These are phyloP conservation scores for Lepidopterella palustris DNA, from an alignment of 495 filamentous ascomycete species.

Conservation along the genomic window DNA sequence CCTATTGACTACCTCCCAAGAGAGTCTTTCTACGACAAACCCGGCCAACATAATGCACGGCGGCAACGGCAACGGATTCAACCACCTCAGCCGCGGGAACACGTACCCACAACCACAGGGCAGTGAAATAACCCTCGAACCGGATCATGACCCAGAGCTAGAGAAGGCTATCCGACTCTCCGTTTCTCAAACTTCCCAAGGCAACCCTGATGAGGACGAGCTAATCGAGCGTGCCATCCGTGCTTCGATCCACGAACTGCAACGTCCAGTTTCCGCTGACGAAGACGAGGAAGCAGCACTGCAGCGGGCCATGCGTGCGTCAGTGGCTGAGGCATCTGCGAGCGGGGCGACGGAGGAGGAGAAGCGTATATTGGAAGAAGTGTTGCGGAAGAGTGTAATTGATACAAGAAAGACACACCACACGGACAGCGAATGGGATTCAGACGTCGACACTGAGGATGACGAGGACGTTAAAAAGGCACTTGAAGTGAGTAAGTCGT, in stretches of 20 bases:
- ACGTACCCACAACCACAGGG: slow-evolving; percentile 7
- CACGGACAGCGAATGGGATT: slow-evolving; percentile 30
- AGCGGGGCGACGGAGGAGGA: slow-evolving; percentile 40
- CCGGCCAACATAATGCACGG: background rate
- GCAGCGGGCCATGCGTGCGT: slow-evolving; percentile 32
- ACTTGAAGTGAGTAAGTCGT: slow-evolving; percentile 26
- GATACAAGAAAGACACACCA: slow-evolving; percentile 32
- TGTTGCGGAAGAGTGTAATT: slow-evolving; percentile 49
- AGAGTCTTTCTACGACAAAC: background rate
- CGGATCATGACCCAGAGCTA: slow-evolving; percentile 32
- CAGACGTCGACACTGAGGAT: slow-evolving; percentile 34
- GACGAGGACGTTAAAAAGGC: slow-evolving; percentile 35
- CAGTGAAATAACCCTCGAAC: background rate
- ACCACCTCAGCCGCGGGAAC: background rate
- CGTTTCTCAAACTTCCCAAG: slow-evolving; percentile 59
- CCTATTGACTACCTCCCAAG: background rate
- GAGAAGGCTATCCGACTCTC: slow-evolving; percentile 63
- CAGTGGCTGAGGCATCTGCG: slow-evolving; percentile 24
- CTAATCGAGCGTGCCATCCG: slow-evolving; percentile 63
- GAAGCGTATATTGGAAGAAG: slow-evolving; percentile 52
- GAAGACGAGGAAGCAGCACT: slow-evolving; percentile 32
- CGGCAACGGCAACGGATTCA: background rate
- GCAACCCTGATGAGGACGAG: slow-evolving; percentile 59
- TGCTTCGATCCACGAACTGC: slow-evolving; percentile 57
- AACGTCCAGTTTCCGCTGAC: slow-evolving; percentile 30